These are phyloP conservation scores for Apiospora kogelbergensis DNA, from an alignment of 2,329 filamentous ascomycete species.

Conservation along the genomic window DNA sequence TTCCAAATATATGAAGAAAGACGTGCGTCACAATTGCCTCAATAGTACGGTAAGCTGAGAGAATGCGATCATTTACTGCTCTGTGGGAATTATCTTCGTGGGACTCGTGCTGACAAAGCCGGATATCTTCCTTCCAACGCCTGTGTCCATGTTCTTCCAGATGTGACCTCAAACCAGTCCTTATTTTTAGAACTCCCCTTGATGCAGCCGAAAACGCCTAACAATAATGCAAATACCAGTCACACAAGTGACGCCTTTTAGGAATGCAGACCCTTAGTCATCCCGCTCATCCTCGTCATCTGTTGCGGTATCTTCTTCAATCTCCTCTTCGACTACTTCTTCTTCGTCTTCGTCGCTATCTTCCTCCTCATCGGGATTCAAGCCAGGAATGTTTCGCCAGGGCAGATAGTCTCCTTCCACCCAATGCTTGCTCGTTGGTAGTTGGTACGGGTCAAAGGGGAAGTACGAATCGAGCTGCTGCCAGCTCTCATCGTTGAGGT, in stretches of 20 bases:
- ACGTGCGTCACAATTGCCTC: not conserved
- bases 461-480: slow-evolving; percentile 93
- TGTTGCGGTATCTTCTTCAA: slow-evolving; percentile 52
- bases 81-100: not conserved
- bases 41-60: not conserved
- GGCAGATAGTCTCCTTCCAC: slow-evolving; percentile 79
- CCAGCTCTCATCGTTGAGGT: slow-evolving; percentile 68
- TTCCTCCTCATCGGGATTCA: slow-evolving; percentile 57
- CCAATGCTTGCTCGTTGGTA: slow-evolving; percentile 87
- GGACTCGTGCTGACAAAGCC: not conserved
- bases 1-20: not conserved
- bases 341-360: slow-evolving; percentile 46
- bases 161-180: not conserved
- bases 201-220: slow-evolving; percentile 14
- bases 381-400: slow-evolving; percentile 73
- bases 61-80: not conserved
- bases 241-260: not conserved
- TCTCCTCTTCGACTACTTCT: slow-evolving; percentile 32
- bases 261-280: slow-evolving; percentile 26
- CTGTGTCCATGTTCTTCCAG: not conserved
- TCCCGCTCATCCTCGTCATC: slow-evolving; percentile 46
- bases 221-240: slow-evolving; percentile 3
- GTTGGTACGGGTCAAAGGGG: slow-evolving; percentile 93
- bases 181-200: not conserved
- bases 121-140: slow-evolving; percentile 2